phyloP scores from a whole-genome alignment of 352 stramenopile genomes.

The Phytophthora sojae region DNA sequence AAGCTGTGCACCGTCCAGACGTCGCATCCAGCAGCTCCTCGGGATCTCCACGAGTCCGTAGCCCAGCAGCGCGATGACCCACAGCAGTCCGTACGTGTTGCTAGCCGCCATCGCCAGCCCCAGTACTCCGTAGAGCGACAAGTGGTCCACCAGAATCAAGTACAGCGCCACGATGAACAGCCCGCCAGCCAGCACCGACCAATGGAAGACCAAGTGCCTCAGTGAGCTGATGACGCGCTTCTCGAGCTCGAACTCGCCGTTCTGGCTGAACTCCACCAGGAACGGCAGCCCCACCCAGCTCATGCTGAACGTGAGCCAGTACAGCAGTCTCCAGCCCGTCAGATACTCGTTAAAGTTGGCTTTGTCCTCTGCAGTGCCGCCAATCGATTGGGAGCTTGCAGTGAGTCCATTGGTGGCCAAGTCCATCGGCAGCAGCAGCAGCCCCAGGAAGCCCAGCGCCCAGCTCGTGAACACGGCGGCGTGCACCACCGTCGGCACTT shows the following conservation, averaged over 20 bases:
- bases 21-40: conserved; percentile 54
- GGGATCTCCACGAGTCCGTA: conserved; percentile 74
- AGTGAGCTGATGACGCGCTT: conserved; percentile 50
- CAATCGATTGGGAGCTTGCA: conserved; percentile 2
- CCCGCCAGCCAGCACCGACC: conserved; percentile 51
- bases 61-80: conserved; percentile 67
- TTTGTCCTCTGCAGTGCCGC: conserved; percentile 6
- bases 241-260: conserved; percentile 64
- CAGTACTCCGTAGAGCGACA: conserved; percentile 55
- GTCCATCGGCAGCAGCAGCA: conserved; percentile 73
- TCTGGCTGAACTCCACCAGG: conserved; percentile 67
- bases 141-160: conserved; percentile 65
- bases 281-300: conserved; percentile 72
- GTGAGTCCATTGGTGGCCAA: conserved; percentile 49
- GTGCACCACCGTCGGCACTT: conserved; percentile 46
- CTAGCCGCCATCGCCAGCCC: conserved; percentile 65
- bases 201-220: conserved; percentile 58
- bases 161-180: conserved; percentile 49
- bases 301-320: conserved; percentile 73
- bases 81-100: conserved; percentile 76
- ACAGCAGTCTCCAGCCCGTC: conserved; percentile 58
- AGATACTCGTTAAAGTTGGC: conserved; percentile 33
- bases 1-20: conserved; percentile 47
- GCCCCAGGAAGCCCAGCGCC: conserved; percentile 62
- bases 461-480: conserved; percentile 65